These are phyloP conservation scores for Magnusiomyces tetraspermus DNA, from an alignment of 1,139 yeast species.

Conservation along the genomic window DNA sequence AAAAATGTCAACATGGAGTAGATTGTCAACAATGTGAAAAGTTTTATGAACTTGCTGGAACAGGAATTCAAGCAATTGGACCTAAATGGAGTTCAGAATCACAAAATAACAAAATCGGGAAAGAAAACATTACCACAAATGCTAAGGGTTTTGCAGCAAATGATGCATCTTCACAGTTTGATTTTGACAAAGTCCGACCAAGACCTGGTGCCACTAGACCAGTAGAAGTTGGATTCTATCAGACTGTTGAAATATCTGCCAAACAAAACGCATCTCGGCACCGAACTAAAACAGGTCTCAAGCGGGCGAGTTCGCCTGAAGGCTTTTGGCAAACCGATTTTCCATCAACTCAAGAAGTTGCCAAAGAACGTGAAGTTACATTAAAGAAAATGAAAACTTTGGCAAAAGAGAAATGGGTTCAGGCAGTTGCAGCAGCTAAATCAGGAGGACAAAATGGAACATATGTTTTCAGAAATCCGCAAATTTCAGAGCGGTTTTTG, in stretches of 20 bases:
- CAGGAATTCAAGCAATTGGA: background rate
- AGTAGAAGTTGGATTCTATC: background rate
- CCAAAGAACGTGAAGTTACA: conserved; percentile 19
- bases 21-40: background rate
- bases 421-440: background rate
- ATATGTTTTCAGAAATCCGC: background rate
- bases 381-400: conserved; percentile 15
- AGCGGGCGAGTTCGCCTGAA: conserved; percentile 24
- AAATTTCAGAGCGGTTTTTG: background rate
- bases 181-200: too few species aligned
- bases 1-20: background rate
- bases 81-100: background rate
- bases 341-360: conserved; percentile 27
- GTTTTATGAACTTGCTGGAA: conserved; percentile 2
- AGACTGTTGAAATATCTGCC: background rate
- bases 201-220: background rate
- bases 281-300: background rate
- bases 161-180: background rate
- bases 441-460: background rate
- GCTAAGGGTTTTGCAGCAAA: too few species aligned
- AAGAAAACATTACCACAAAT: background rate
- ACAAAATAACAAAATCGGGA: background rate
- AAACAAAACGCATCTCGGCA: background rate
- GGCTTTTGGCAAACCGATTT: conserved; percentile 30
- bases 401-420: conserved; percentile 7